Percentiles rank a stretch among this genome's conserved stretches.
Evolutionary conservation across 768 basidiomycete genomes (phyloP).

Genomic region (Termitomyces sp.): DNA sequence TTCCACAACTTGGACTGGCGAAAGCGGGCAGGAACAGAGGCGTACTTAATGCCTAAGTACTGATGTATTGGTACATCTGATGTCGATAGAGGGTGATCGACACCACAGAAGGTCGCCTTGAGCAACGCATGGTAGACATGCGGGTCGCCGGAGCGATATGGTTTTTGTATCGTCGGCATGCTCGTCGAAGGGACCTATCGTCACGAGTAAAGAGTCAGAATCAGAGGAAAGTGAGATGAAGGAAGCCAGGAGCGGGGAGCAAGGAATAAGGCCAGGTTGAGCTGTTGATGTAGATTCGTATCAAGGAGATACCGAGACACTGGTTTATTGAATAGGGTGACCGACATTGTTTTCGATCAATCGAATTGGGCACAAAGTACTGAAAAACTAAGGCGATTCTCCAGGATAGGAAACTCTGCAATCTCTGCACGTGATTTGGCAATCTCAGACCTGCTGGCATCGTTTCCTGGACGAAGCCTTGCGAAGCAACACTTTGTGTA

Average conservation of each 20-base stretch:
- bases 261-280: conserved; percentile 1
- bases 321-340: conserved; percentile 18
- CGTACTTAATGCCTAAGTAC: conserved; percentile 77
- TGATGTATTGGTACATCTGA: conserved; percentile 54
- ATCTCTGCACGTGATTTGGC: conserved; percentile 14
- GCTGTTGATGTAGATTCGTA: conserved; percentile 4
- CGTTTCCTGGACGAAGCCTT: background rate
- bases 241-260: conserved; percentile 5
- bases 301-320: conserved; percentile 15
- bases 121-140: conserved; percentile 48
- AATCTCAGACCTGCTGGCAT: background rate
- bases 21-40: conserved; percentile 66
- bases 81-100: conserved; percentile 56
- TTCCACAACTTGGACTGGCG: conserved; percentile 62
- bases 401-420: conserved; percentile 17
- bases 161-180: conserved; percentile 24
- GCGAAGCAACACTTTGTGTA: conserved; percentile 2
- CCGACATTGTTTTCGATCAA: conserved; percentile 27
- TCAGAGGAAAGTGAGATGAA: background rate
- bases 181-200: background rate
- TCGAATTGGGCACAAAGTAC: conserved; percentile 18
- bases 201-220: conserved; percentile 1
- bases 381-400: conserved; percentile 13
- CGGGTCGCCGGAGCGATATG: conserved; percentile 18
- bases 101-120: conserved; percentile 59